A percentile compares a stretch with the other conserved stretches of the same genome.
Evolutionary conservation across 2,329 filamentous ascomycete species (phyloP).

Genomic region (Beauveria sp.): DNA sequence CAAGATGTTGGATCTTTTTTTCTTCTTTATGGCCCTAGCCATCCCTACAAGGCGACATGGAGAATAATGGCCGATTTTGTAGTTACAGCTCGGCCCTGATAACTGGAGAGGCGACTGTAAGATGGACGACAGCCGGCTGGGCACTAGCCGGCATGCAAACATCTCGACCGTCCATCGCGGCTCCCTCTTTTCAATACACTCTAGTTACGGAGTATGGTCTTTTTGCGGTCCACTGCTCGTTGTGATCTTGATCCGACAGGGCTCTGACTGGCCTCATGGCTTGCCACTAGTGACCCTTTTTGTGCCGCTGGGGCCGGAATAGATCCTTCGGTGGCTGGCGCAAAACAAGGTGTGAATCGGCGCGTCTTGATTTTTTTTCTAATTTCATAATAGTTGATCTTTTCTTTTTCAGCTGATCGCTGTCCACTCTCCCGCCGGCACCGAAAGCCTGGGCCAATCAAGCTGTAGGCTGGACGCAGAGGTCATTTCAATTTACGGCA

Average conservation of each 20-base stretch:
- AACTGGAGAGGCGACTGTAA: not conserved
- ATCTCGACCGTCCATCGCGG: not conserved
- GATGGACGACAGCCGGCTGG: not conserved
- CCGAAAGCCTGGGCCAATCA: no score
- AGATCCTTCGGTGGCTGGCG: not conserved
- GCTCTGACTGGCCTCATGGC: not conserved
- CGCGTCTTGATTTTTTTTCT: not conserved
- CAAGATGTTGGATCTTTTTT: not conserved
- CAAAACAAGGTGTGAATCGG: not conserved
- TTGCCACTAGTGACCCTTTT: not conserved
- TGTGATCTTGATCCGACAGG: slow-evolving; percentile 1
- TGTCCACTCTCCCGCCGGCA: no score
- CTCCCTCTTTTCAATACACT: not conserved
- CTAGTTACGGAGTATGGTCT: not conserved
- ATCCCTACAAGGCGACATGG: not conserved
- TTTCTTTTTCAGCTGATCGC: not conserved
- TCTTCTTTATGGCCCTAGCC: not conserved
- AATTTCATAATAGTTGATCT: not conserved
- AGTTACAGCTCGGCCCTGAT: no score
- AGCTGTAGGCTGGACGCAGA: no score
- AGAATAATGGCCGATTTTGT: not conserved
- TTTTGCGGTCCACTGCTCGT: not conserved
- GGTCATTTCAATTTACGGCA: no score
- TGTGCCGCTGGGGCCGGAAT: not conserved
- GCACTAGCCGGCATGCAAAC: not conserved